Conservation (phyloP, 441 rosid genomes). For the Rhodomyrtus psidioides region DNA sequence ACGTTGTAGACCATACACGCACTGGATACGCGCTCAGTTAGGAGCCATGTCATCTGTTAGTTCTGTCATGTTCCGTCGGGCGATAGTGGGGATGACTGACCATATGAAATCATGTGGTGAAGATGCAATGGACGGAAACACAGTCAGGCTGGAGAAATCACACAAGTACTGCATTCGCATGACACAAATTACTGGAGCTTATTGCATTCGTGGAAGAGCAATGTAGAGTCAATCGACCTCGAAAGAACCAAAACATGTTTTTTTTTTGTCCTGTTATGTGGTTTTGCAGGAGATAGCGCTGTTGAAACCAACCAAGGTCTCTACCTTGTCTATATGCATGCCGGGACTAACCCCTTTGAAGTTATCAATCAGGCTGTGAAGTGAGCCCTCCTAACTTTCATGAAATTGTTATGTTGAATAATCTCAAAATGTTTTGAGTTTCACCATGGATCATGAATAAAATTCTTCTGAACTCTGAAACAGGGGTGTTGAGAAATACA, state of each 20-base stretch:
- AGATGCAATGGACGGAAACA: slow-evolving; percentile 22
- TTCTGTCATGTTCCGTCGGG: slow-evolving; percentile 5
- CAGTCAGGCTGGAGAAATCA: slow-evolving; percentile 16
- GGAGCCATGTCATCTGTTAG: slow-evolving; percentile 10
- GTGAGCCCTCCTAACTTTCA: slow-evolving; percentile 28
- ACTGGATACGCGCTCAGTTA: slow-evolving; percentile 6
- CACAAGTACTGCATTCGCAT: slow-evolving; percentile 18
- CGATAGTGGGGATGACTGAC: slow-evolving; percentile 13
- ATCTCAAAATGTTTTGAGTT: background rate
- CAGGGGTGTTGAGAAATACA: slow-evolving; percentile 77
- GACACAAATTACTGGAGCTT: slow-evolving; percentile 22
- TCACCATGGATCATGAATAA: background rate
- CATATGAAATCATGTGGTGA: slow-evolving; percentile 16
- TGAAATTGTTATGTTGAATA: background rate
- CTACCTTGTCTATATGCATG: slow-evolving; percentile 79
- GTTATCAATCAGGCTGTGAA: slow-evolving; percentile 80
- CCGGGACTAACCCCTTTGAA: slow-evolving; percentile 94
- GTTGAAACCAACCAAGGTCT: slow-evolving; percentile 83
- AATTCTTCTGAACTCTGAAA: slow-evolving; percentile 1
- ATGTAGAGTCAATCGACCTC: slow-evolving; percentile 21
- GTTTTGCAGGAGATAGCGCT: slow-evolving; percentile 77
- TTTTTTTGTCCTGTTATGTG: slow-evolving; percentile 23
- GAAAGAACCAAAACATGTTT: slow-evolving; percentile 21
- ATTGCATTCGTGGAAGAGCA: slow-evolving; percentile 17
- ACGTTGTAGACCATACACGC: slow-evolving; percentile 2